Evolutionary conservation across 2,329 filamentous ascomycete species (phyloP).

Genomic region (Aureobasidium subglaciale): DNA sequence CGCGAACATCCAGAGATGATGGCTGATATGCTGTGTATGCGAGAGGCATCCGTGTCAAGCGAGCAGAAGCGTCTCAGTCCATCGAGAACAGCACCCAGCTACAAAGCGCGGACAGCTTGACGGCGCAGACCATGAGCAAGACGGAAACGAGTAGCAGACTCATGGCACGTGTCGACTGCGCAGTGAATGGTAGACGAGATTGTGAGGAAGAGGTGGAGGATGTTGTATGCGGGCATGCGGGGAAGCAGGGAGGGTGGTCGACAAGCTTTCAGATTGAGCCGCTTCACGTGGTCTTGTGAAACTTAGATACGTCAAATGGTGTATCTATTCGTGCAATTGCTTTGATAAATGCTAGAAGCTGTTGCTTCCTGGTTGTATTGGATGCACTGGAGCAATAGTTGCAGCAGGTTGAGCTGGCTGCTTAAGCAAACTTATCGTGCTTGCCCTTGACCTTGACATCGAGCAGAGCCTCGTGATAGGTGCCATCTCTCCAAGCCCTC

Average conservation of each 20-base stretch:
- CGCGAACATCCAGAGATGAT: too few relatives aligned
- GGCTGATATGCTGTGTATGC: too few relatives aligned
- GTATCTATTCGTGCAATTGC: not conserved
- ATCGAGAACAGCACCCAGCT: constrained; percentile 1
- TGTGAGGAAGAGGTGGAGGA: not conserved
- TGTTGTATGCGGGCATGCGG: too few relatives aligned
- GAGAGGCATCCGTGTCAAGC: too few relatives aligned
- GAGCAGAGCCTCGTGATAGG: constrained; percentile 80
- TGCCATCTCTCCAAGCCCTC: constrained; percentile 73
- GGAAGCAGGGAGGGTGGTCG: not conserved
- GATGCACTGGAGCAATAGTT: too few relatives aligned
- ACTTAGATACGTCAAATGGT: not conserved
- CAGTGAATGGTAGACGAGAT: not conserved
- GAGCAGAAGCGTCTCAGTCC: not conserved
- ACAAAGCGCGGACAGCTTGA: constrained; percentile 3
- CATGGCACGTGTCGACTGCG: not conserved
- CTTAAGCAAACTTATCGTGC: constrained; percentile 69
- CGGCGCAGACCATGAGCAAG: not conserved
- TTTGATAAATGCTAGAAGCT: too few relatives aligned
- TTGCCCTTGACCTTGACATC: constrained; percentile 87
- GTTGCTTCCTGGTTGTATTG: too few relatives aligned
- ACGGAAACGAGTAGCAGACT: constrained; percentile 1
- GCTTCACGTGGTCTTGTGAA: constrained; percentile 1
- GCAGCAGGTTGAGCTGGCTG: too few relatives aligned
- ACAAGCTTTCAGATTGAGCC: not conserved